A percentile compares a stretch with the other conserved stretches of the same genome.
Conservation (phyloP, 75 land plant genomes). For the Azolla pinnata region DNA sequence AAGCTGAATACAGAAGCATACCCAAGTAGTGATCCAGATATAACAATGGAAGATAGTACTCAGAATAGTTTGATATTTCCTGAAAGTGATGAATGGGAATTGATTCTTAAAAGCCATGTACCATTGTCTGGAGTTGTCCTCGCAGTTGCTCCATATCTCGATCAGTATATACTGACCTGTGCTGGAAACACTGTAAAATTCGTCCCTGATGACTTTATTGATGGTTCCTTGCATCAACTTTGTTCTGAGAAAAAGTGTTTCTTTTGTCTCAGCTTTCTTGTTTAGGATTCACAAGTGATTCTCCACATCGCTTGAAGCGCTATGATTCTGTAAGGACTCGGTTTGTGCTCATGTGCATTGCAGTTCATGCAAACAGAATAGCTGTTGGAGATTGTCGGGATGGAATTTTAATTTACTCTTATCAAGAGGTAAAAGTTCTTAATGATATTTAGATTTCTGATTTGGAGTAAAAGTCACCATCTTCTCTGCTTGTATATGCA, state of each 20-base stretch:
- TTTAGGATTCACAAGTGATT: constrained; percentile 54
- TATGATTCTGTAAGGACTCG: constrained; percentile 60
- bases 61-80: constrained; percentile 41
- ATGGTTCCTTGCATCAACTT: background rate
- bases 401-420: constrained; percentile 76
- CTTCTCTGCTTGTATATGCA: background rate
- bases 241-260: constrained; percentile 1
- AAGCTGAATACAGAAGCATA: constrained; percentile 39
- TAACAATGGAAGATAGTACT: constrained; percentile 25
- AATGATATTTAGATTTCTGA: background rate
- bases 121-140: constrained; percentile 56
- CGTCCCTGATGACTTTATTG: background rate
- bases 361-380: constrained; percentile 61
- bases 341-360: constrained; percentile 59
- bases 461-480: background rate
- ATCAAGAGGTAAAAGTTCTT: constrained; percentile 53
- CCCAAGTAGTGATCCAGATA: constrained; percentile 42
- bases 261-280: constrained; percentile 59
- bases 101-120: constrained; percentile 32
- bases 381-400: constrained; percentile 98
- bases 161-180: constrained; percentile 64
- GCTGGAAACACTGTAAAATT: constrained; percentile 78
- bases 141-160: constrained; percentile 70
- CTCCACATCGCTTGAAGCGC: constrained; percentile 45
- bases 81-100: constrained; percentile 49